Evolutionary conservation across 1,284 basidiomycete genomes (phyloP), one percentile per base, ranked within the genome.

Genomic region (Coniferiporia weirii): DNA sequence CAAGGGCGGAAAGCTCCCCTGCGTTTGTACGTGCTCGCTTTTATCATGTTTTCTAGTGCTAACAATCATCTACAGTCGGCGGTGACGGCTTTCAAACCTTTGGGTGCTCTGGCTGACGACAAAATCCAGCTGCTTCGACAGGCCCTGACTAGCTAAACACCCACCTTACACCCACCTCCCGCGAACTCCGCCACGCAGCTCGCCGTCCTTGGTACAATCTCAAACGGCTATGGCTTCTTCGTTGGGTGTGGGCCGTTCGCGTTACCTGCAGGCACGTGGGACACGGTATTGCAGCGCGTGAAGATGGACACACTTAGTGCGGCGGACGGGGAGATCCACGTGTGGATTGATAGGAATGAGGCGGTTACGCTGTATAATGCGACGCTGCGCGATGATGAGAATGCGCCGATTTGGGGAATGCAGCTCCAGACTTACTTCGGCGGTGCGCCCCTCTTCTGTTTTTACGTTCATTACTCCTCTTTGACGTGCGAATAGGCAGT

Each of bases 31-130:
- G 76, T 77, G 27, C 5, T 5, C 27, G 27, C 27, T 27, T 5
- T 27, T 5, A 5, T 27, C 5, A 5, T 27, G 27, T 27, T 27
- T 27, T 27, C 27, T 2, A 27, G 27, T 3, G 3, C 27, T 27
- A 27, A 27, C 27, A 5, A 5, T 3, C 27, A 27, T 27, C 27
- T n/a, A 27, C 27, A 81, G 80, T 79, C 65, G 82, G 81, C 57
- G 83, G 82, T 38, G 71, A 82, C 66, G 73, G 68, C 63, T 71
- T 71, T 8, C 70, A 69, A 0, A 71, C 69, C 4, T 72, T 79
- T 15, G 62, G 72, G 54, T 83, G 81, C 71, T 83, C 80, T 27
- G 81, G 81, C 50, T 81, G 81, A 17, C 71, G 78, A 45, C 75
- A 78, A n/a, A 70, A 72, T 38, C 22, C 4, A 22, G 53, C 17